Base-by-base conservation (phyloP, 331 rosid species). In the Quercus tomentella region DNA sequence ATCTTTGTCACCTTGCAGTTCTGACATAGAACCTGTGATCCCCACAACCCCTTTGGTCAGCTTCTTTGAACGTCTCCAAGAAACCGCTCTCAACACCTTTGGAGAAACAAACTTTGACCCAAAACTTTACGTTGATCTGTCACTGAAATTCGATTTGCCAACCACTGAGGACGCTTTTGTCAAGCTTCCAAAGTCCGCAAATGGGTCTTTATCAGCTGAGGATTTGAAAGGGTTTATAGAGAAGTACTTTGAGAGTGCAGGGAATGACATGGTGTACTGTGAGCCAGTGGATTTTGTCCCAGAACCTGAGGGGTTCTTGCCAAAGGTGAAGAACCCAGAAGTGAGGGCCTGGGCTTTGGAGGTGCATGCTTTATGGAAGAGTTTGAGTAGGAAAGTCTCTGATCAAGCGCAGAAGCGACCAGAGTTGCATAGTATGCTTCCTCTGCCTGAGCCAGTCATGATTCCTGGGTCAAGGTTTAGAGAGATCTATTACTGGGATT, bases 401-500 rank as follows among this genome's bases (percentile, higher is more conserved):
- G 30, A 37, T 56, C 77, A 51, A 60, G 92, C 90, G 2, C 20
- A 31, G 45, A 51, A 74, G 26, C 82, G 56, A 28, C 97, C 97
- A 1, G 79, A 85, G 49, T 6, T 81, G 4, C 96, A 94, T 76
- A 94, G 97, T 26, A 69, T 94, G 73, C 89, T 92, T 63, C 96
- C 98, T 61, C 84, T 94, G 71, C 87, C 89, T 3, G 37, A 17
- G 67, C 75, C 83, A 4, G 60, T 68, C 41, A 73, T 92, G 1
- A 77, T 94, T 87, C 98, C 98, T 0, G 98, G 98, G 8, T 90
- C 97, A 0, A 77, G 96, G 61, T 94, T 94, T 65, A 88, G 91
- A 17, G 98, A 94, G 87, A 86, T 90, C 65, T 94, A 94, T 80
- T 94, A 94, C 41, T 94, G 98, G 98, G 97, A 94, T 82, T 90